phyloP scores from a whole-genome alignment of 2,329 filamentous ascomycete genomes.

The Pyrenophora graminea region DNA sequence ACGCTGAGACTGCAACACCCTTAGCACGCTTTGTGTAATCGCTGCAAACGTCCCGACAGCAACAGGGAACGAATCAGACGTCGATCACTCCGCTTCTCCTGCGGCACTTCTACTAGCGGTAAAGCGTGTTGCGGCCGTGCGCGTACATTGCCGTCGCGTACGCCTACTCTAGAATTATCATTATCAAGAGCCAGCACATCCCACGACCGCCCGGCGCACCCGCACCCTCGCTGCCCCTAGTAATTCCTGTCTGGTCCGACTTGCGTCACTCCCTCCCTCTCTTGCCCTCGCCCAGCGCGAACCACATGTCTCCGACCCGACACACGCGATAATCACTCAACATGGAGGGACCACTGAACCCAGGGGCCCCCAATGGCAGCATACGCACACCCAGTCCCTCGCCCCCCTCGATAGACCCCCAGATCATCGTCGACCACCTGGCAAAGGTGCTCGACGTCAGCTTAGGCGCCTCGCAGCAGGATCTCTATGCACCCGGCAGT shows the following conservation, averaged over 20 bases:
- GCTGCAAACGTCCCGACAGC: background rate
- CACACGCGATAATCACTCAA: conserved; percentile 32
- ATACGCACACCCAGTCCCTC: conserved; percentile 44
- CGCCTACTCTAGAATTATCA: conserved; percentile 16
- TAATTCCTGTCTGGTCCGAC: conserved; percentile 6
- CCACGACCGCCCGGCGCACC: conserved; percentile 24
- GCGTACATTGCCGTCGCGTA: conserved; percentile 21
- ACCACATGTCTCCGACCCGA: conserved; percentile 40
- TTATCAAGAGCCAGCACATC: conserved; percentile 27
- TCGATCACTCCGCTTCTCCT: conserved; percentile 26
- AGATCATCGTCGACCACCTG: conserved; percentile 55
- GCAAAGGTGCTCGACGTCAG: conserved; percentile 54
- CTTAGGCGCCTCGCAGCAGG: conserved; percentile 63
- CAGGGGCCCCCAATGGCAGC: conserved; percentile 47
- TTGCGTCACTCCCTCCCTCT: conserved; percentile 11
- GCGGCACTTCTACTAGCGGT: conserved; percentile 24
- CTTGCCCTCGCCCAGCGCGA: conserved; percentile 19
- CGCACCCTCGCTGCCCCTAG: conserved; percentile 10
- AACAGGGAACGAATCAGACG: conserved; percentile 23
- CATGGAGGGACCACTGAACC: conserved; percentile 50
- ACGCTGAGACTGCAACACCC: background rate
- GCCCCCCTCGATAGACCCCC: conserved; percentile 51
- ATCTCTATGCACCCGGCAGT: conserved; percentile 80
- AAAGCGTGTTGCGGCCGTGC: conserved; percentile 16
- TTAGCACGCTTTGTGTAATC: conserved; percentile 8